Percentiles rank a stretch among this genome's conserved stretches.
Conservation (phyloP, 768 basidiomycete species). For the Boletus fagicola region DNA sequence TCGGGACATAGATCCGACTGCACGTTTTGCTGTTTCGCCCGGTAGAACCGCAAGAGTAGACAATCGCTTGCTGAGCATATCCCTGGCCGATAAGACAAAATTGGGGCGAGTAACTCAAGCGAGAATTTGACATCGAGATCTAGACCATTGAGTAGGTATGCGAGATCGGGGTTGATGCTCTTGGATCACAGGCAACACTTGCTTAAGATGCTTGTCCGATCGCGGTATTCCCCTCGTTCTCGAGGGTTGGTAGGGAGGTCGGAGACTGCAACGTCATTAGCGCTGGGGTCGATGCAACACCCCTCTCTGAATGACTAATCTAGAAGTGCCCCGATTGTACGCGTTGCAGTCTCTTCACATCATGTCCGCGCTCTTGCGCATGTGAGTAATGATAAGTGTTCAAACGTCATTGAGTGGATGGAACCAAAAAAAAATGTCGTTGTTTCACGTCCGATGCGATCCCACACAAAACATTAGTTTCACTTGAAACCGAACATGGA, state of each 20-base stretch:
- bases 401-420: not conserved
- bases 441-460: slow-evolving; percentile 21
- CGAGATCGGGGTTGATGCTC: slow-evolving; percentile 14
- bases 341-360: slow-evolving; percentile 4
- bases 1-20: slow-evolving; percentile 20
- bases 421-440: slow-evolving; percentile 3
- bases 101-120: slow-evolving; percentile 30
- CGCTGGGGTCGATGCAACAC: slow-evolving; percentile 14
- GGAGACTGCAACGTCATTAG: slow-evolving; percentile 15
- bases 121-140: slow-evolving; percentile 28
- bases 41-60: slow-evolving; percentile 18
- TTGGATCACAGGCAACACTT: slow-evolving; percentile 4
- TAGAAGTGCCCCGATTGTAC: slow-evolving; percentile 17
- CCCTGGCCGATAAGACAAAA: slow-evolving; percentile 18
- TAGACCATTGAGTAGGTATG: slow-evolving; percentile 20
- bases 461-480: slow-evolving; percentile 8
- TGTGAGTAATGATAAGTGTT: not conserved
- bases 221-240: slow-evolving; percentile 16
- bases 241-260: slow-evolving; percentile 12
- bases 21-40: slow-evolving; percentile 20
- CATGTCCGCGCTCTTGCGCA: slow-evolving; percentile 11
- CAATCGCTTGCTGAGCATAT: slow-evolving; percentile 22
- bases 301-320: slow-evolving; percentile 12
- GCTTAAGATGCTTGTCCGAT: slow-evolving; percentile 5
- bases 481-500: slow-evolving; percentile 11